Evolutionary conservation across 2,329 filamentous ascomycete genomes (phyloP).

Genomic region (Cladosporium velox): DNA sequence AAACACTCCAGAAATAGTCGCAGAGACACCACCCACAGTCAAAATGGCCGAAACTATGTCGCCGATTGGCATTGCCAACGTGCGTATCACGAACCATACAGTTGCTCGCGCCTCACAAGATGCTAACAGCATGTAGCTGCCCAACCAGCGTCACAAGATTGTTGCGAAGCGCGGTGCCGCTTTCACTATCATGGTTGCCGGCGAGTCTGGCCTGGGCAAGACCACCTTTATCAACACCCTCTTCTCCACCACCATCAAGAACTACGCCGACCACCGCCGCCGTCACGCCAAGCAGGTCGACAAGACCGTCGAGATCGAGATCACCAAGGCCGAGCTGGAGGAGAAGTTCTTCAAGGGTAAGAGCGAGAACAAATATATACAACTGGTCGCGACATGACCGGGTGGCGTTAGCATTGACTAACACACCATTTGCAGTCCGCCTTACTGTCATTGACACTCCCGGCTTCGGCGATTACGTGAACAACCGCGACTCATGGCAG

Average conservation of each 20-base stretch:
- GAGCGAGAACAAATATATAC: not conserved
- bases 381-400: not conserved
- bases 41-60: conserved; percentile 65
- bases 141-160: conserved; percentile 73
- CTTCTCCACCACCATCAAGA: conserved; percentile 99
- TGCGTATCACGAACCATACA: conserved; percentile 47
- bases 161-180: conserved; percentile 85
- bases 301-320: conserved; percentile 99
- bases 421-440: conserved; percentile 65
- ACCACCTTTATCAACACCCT: conserved; percentile 99
- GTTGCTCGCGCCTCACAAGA: not conserved
- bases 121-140: conserved; percentile 51
- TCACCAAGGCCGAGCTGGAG: conserved; percentile 98
- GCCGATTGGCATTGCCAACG: conserved; percentile 74
- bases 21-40: conserved; percentile 1
- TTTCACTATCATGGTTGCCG: conserved; percentile 99
- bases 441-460: conserved; percentile 98
- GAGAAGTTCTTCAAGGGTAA: conserved; percentile 99
- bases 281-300: conserved; percentile 99
- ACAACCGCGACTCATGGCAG: conserved; percentile 99
- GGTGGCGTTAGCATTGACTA: conserved; percentile 17
- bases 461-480: conserved; percentile 99
- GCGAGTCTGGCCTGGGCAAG: conserved; percentile 97
- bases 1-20: not conserved
- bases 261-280: conserved; percentile 99